Evolutionary conservation across 2,329 filamentous ascomycete species (phyloP), one percentile per base, ranked within the genome.

Genomic region (Sarocladium brachiariae): DNA sequence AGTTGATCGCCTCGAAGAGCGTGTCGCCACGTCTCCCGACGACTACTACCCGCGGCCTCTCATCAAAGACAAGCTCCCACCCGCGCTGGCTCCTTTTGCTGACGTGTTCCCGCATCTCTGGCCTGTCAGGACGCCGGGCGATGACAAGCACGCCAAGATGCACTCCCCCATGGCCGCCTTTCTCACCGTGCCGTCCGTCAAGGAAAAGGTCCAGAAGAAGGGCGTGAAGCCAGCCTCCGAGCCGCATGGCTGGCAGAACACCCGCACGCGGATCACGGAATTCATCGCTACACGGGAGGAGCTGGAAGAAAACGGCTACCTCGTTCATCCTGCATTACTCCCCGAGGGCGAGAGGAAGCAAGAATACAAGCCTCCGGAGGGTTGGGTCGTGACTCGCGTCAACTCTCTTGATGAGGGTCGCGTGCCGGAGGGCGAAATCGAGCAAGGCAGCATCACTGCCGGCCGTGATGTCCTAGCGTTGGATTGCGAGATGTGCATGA

Each of bases 401-500:
- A 70, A 78, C 35, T 75, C 67, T 37, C 69, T 89, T 7, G 78
- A 83, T 43, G 85, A 89, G 27, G 88, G 83, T 2, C 67, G 78
- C 46, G 76, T 86, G 6, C 81, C 85, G 2, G 86, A 90, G 48
- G 65, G 69, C 4, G 80, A 90, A 50, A 82, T 95, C 52, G 76
- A 95, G 65, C 72, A 84, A 58, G 92, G 90, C 51, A 92, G 89
- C 65, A 72, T 96, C 52, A 95, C 89, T 0, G 88, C 82, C 25
- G 93, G 91, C 31, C 81, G 89, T 55, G 78, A 85, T 33, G 72
- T 96, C 10, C 72, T 95, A 46, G 86, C 89, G 1, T 74, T 99
- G 50, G 93, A 99, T 65, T 99, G 93, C 68, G 93, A 99, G 68
- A 99, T 99, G 93, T 96, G 91, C 65, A 84, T 89, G 70, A 95